Evolutionary conservation across 2,329 filamentous ascomycete species (phyloP).

Genomic region (Bipolaris zeicola): DNA sequence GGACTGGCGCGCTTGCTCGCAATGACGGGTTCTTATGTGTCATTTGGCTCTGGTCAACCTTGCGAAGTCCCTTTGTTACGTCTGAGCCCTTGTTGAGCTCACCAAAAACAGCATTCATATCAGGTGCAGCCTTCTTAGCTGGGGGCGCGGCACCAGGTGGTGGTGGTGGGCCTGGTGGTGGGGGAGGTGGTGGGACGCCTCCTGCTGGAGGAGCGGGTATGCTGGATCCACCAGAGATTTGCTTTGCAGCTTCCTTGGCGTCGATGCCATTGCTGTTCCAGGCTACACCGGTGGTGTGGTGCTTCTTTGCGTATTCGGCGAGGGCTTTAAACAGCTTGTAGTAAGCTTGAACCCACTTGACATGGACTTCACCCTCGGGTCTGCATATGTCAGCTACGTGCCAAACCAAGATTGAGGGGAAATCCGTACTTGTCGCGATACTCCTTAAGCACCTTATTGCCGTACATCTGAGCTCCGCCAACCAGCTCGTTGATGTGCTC

Average conservation of each 20-base stretch:
- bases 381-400: constrained; percentile 52
- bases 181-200: constrained; percentile 67
- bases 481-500: constrained; percentile 86
- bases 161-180: constrained; percentile 58
- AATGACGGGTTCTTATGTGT: constrained; percentile 97
- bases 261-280: constrained; percentile 85
- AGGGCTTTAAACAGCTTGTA: constrained; percentile 88
- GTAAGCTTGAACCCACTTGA: constrained; percentile 91
- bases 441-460: constrained; percentile 90
- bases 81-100: constrained; percentile 86
- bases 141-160: constrained; percentile 56
- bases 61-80: constrained; percentile 87
- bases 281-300: constrained; percentile 76
- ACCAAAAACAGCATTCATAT: constrained; percentile 86
- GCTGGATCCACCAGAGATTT: constrained; percentile 60
- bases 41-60: constrained; percentile 95
- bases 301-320: constrained; percentile 80
- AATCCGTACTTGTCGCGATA: constrained; percentile 75
- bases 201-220: constrained; percentile 67
- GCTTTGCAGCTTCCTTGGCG: constrained; percentile 70
- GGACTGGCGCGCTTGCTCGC: constrained; percentile 72
- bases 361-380: constrained; percentile 67
- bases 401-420: background rate
- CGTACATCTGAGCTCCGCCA: constrained; percentile 87
- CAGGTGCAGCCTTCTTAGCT: constrained; percentile 57